Evolutionary conservation across 2,329 filamentous ascomycete species (phyloP).

Genomic region (Ophiosphaerella korrae): DNA sequence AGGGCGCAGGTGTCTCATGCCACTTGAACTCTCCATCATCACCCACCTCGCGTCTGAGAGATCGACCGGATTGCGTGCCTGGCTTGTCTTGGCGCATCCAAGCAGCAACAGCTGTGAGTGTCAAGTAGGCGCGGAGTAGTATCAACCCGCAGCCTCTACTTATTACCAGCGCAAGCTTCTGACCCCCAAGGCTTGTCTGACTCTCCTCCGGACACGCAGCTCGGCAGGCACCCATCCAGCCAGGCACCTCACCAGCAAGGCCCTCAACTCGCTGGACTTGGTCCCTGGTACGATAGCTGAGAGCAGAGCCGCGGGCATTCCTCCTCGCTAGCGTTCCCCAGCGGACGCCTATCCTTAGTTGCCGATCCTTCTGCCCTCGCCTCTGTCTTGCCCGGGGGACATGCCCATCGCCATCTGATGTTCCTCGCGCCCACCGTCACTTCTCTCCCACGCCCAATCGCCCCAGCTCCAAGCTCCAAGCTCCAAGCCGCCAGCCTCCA

Average conservation of each 20-base stretch:
- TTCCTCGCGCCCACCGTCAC: not conserved
- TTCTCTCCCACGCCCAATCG: not conserved
- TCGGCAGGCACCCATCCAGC: too few relatives aligned
- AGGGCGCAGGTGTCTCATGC: slow-evolving; percentile 30
- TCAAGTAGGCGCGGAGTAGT: not conserved
- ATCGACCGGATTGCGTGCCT: slow-evolving; percentile 30
- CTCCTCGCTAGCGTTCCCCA: too few relatives aligned
- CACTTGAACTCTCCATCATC: not conserved
- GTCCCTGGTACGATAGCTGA: not conserved
- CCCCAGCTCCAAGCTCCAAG: not conserved
- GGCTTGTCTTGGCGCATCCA: slow-evolving; percentile 22
- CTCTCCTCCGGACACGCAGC: too few relatives aligned
- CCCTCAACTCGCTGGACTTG: too few relatives aligned
- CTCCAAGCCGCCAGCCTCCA: not conserved
- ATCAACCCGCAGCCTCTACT: not conserved
- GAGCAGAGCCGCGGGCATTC: not conserved
- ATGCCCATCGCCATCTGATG: not conserved
- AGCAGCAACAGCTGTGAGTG: not conserved
- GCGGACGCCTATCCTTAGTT: not conserved
- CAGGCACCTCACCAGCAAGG: too few relatives aligned
- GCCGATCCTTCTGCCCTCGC: not conserved
- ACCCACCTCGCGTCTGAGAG: slow-evolving; percentile 12
- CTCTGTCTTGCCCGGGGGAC: not conserved
- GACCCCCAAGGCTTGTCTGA: too few relatives aligned
- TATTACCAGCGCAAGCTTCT: not conserved